A percentile compares a stretch with the other conserved stretches of the same genome.
phyloP scores from a whole-genome alignment of 768 basidiomycete species.

The Kwoniella pini region DNA sequence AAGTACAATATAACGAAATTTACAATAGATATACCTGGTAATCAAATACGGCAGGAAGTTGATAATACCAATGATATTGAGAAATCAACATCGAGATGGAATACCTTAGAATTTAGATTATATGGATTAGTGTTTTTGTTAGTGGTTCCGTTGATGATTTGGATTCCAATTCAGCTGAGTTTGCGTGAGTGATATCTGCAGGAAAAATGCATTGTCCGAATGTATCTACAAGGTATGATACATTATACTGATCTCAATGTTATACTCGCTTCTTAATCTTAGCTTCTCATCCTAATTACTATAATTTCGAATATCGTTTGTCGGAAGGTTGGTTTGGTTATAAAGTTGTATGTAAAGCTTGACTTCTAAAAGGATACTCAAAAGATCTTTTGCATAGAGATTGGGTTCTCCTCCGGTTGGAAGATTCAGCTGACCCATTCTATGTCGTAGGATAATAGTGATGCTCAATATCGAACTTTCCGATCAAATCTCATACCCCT shows the following conservation, averaged over 20 bases:
- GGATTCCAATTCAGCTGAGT: constrained; percentile 73
- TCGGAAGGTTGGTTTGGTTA: constrained; percentile 80
- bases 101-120: constrained; percentile 72
- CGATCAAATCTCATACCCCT: constrained; percentile 75
- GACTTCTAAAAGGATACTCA: too few species aligned
- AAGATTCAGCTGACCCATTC: too few species aligned
- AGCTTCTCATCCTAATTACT: constrained; percentile 78
- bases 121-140: constrained; percentile 67
- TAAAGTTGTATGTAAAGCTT: constrained; percentile 70
- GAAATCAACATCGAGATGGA: constrained; percentile 65
- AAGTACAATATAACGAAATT: constrained; percentile 24
- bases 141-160: constrained; percentile 72
- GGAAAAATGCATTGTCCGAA: too few species aligned
- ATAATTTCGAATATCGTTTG: constrained; percentile 62
- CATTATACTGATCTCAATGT: too few species aligned
- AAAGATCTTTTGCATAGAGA: too few species aligned
- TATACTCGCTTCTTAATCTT: constrained; percentile 1
- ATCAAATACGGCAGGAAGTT: background rate
- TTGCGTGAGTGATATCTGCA: constrained; percentile 74
- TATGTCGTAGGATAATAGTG: constrained; percentile 76
- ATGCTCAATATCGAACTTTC: constrained; percentile 85
- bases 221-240: too few species aligned
- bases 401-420: too few species aligned
- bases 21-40: constrained; percentile 27
- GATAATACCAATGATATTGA: background rate